Evolutionary conservation across 1,284 basidiomycete genomes (phyloP), one percentile per base, ranked within the genome.

Genomic region (Trichosporon faecale): DNA sequence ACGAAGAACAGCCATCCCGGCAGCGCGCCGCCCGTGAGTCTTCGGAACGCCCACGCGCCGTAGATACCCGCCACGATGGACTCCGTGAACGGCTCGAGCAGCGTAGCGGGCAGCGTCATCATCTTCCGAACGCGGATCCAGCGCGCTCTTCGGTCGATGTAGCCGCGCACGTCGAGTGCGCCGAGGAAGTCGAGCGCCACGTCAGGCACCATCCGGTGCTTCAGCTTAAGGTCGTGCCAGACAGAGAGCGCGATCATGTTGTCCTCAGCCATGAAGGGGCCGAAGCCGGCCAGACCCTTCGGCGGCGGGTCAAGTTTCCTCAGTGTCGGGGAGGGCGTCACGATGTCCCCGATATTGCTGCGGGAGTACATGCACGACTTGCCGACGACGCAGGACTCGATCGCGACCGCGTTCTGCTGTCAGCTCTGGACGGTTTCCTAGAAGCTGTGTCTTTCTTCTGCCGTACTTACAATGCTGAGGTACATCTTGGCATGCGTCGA

Each of bases 401-500:
- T 85, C 4, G 90, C 91, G 64, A 92, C 85, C 0, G 89, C 76
- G 75, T 84, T 82, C 83, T 84, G 68, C 9, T n/a, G 61, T 60
- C 11, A 68, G 68, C 67, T 25, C 52, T 11, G 11, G 60, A 60
- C 44, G 49, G 21, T 23, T 4, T 44, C 40, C 18, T 46, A 1
- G 18, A 7, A 46, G 16, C 44, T n/a, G 18, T 25, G 49, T 23
- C 49, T 3, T 21, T n/a, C 6, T n/a, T 33, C 9, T 33, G 31
- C 4, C 9, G 31, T 2, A 76, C 82, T 78, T 70, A 84, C 83
- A 82, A 99, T 94, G 9, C 95, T 95, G 67, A 98, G 87, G 79
- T 99, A 99, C 96, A 99, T 99, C 83, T 97, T 98, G 16, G 96
- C 96, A 79, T 99, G 97, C 66, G 94, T 98, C 4, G 94, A 96